A percentile compares a stretch with the other conserved stretches of the same genome.
These are phyloP conservation scores for Plasmodium knowlesi DNA, from an alignment of 169 alveolate genomes.

Conservation along the genomic window DNA sequence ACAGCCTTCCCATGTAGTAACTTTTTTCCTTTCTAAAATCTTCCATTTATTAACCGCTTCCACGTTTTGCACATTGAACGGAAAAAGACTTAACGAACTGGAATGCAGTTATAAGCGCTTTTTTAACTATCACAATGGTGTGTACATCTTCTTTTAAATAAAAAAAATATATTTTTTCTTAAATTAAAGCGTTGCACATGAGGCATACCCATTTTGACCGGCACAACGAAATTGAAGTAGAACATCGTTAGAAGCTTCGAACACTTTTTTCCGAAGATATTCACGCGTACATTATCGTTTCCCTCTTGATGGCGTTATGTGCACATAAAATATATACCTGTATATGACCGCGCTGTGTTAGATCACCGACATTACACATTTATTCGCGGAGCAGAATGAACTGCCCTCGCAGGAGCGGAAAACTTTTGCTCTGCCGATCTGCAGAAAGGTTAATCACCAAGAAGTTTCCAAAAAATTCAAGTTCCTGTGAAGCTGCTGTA, in stretches of 20 bases:
- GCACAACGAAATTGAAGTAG: conserved; percentile 1
- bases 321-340: background rate
- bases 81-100: background rate
- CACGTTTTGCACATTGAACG: background rate
- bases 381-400: background rate
- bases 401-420: background rate
- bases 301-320: background rate
- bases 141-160: background rate
- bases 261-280: background rate
- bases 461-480: background rate
- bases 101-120: background rate
- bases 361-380: background rate
- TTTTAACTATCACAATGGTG: background rate
- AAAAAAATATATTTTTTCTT: background rate
- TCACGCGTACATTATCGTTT: background rate
- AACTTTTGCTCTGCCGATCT: background rate
- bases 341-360: background rate
- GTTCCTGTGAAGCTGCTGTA: background rate
- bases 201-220: background rate
- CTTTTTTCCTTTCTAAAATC: background rate
- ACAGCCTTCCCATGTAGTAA: background rate
- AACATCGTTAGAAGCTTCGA: background rate
- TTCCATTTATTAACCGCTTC: background rate
- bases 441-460: background rate
- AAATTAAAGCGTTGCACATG: background rate